These are phyloP conservation scores for Lasiosphaeria ovina DNA, from an alignment of 495 filamentous ascomycete genomes.

Conservation along the genomic window DNA sequence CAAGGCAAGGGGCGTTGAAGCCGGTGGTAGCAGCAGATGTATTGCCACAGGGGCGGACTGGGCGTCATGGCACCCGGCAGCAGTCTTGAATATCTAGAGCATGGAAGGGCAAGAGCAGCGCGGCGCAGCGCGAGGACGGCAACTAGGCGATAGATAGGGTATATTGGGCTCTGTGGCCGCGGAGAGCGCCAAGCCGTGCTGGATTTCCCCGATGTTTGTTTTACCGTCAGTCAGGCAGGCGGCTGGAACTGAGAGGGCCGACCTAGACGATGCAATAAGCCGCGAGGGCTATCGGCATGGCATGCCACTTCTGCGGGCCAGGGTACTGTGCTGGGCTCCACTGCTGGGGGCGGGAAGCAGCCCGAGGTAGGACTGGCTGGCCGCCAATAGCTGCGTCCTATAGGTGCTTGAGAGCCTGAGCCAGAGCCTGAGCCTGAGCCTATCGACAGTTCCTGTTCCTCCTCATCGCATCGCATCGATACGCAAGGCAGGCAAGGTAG, in stretches of 20 bases:
- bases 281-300: slow-evolving; percentile 1
- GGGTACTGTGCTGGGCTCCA: not conserved
- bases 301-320: not conserved
- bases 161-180: slow-evolving; percentile 7
- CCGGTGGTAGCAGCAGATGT: slow-evolving; percentile 22
- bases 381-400: too few relatives aligned
- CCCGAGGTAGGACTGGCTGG: not conserved
- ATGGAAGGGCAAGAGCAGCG: slow-evolving; percentile 1
- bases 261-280: slow-evolving; percentile 12
- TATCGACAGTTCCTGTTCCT: too few relatives aligned
- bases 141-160: slow-evolving; percentile 10
- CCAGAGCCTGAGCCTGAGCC: too few relatives aligned
- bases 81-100: slow-evolving; percentile 9
- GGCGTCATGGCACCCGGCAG: slow-evolving; percentile 17
- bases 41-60: slow-evolving; percentile 15
- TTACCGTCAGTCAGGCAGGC: slow-evolving; percentile 16
- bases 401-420: too few relatives aligned
- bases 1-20: slow-evolving; percentile 3
- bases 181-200: slow-evolving; percentile 18
- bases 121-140: not conserved
- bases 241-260: slow-evolving; percentile 7
- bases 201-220: slow-evolving; percentile 22
- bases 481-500: too few relatives aligned
- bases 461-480: too few relatives aligned
- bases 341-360: not conserved